phyloP scores from a whole-genome alignment of 2,329 filamentous ascomycete species.

The Lachnellula suecica region DNA sequence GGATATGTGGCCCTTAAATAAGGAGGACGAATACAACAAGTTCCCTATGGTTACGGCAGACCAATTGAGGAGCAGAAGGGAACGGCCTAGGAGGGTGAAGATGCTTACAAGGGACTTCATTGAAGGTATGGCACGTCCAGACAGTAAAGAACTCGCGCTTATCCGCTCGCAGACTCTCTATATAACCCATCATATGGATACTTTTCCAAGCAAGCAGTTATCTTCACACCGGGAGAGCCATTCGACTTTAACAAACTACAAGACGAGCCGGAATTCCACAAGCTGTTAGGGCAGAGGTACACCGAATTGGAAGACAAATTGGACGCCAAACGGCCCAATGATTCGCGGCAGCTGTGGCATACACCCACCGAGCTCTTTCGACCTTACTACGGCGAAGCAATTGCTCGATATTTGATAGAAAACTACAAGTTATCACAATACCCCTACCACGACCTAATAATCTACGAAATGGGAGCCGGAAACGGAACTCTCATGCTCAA shows the following conservation, averaged over 20 bases:
- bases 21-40: constrained; percentile 74
- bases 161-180: constrained; percentile 66
- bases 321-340: constrained; percentile 65
- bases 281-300: constrained; percentile 75
- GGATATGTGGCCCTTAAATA: constrained; percentile 72
- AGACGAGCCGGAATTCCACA: constrained; percentile 84
- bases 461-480: constrained; percentile 98
- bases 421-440: constrained; percentile 95
- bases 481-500: constrained; percentile 98
- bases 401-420: constrained; percentile 91
- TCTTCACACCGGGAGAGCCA: constrained; percentile 88
- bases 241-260: constrained; percentile 82
- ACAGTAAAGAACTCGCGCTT: constrained; percentile 9
- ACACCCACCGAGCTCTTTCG: constrained; percentile 96
- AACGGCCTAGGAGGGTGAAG: constrained; percentile 85
- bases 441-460: constrained; percentile 93
- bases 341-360: constrained; percentile 92
- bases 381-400: constrained; percentile 94
- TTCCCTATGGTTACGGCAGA: constrained; percentile 86
- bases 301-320: constrained; percentile 86
- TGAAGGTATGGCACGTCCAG: constrained; percentile 60
- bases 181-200: constrained; percentile 96
- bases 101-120: constrained; percentile 98
- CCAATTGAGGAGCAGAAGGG: constrained; percentile 67
- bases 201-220: constrained; percentile 94